Evolutionary conservation across 2,329 filamentous ascomycete genomes (phyloP).

Genomic region (Venturia carpophila): DNA sequence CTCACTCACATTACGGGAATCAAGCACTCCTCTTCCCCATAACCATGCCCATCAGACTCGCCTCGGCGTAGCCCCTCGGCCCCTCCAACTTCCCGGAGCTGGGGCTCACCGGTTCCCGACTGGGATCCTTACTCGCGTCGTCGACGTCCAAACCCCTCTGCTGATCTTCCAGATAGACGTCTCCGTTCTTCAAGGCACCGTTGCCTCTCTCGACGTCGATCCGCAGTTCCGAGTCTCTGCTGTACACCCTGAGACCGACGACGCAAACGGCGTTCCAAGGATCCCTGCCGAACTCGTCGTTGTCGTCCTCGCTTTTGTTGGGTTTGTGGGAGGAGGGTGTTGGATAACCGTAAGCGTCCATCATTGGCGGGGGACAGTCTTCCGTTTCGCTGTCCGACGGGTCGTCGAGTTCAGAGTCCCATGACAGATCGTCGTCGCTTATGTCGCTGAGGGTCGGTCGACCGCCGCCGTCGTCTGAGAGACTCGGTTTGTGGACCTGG

Average conservation of each 20-base stretch:
- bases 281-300: conserved; percentile 40
- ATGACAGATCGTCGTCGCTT: conserved; percentile 31
- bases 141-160: conserved; percentile 30
- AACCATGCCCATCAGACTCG: background rate
- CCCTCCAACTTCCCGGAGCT: background rate
- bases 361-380: background rate
- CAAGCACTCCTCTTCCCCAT: background rate
- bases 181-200: conserved; percentile 23
- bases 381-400: conserved; percentile 21
- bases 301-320: conserved; percentile 24
- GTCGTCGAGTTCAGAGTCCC: conserved; percentile 36
- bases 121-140: conserved; percentile 32
- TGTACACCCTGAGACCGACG: conserved; percentile 51
- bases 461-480: background rate
- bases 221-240: conserved; percentile 42
- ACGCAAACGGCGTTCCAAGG: conserved; percentile 57
- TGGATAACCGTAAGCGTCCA: background rate
- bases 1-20: no score
- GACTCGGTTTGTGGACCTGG: conserved; percentile 14
- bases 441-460: conserved; percentile 24
- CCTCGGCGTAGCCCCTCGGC: conserved; percentile 4
- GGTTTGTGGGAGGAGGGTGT: conserved; percentile 17
- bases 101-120: conserved; percentile 16
- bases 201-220: conserved; percentile 39
- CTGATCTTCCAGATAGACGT: conserved; percentile 27